A percentile compares a stretch with the other conserved stretches of the same genome.
Conservation (phyloP, 2,329 filamentous ascomycete genomes). For the Cryphonectria parasitica region DNA sequence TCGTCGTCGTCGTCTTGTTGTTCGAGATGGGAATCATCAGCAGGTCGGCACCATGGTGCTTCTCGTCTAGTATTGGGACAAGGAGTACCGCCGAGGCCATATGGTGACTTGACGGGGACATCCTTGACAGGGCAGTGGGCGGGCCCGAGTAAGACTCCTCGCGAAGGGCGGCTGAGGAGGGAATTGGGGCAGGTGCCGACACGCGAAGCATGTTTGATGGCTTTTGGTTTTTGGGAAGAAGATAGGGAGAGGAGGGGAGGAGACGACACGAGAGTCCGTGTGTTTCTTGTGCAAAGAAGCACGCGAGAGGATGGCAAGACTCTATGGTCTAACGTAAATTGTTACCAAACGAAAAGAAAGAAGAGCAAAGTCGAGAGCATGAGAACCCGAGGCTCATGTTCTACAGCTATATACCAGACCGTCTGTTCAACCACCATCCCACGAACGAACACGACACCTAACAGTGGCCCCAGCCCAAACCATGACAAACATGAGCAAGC, state of each 20-base stretch:
- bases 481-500: not conserved
- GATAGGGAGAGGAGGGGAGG: not conserved
- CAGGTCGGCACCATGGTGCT: conserved; percentile 27
- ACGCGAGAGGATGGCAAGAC: not conserved
- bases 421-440: conserved; percentile 1
- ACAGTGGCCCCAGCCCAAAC: conserved; percentile 9
- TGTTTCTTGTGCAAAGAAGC: not conserved
- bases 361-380: not conserved
- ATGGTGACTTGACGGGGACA: conserved; percentile 6
- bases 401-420: conserved; percentile 11
- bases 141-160: not conserved
- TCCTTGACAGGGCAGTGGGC: conserved; percentile 4
- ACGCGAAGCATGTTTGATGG: conserved; percentile 16
- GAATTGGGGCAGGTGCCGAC: not conserved
- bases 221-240: not conserved
- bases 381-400: not conserved
- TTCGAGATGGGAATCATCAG: conserved; percentile 25
- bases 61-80: conserved; percentile 28
- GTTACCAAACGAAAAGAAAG: conserved; percentile 14
- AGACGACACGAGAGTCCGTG: not conserved
- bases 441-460: conserved; percentile 13
- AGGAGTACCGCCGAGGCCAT: conserved; percentile 24
- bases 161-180: not conserved
- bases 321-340: not conserved
- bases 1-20: not conserved